Base-by-base conservation (phyloP, 1,284 basidiomycete species). In the Ustilago tritici region DNA sequence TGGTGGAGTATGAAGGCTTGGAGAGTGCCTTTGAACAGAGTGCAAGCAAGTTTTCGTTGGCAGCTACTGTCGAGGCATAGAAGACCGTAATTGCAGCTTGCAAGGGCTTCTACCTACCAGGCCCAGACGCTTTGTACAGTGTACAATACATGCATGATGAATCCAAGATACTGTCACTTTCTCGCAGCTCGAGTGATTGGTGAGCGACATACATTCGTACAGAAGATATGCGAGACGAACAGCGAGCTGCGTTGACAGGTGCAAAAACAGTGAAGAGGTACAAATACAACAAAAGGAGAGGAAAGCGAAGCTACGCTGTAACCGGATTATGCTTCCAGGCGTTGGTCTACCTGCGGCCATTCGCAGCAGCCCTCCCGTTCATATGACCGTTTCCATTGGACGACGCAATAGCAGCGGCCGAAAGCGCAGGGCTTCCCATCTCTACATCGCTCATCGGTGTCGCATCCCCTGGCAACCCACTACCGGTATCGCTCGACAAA, bases 381-480 rank as follows among this genome's bases (percentile, higher is more conserved):
- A 50, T 50, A 17, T 50, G 49, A 3, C 61, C 53, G 31, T 56
- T 59, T 0, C 60, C 70, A 15, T 72, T 66, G 10, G 62, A 52
- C 32, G 60, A 62, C 7, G 47, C 46, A 4, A 62, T 36, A 6
- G 60, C 52, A 14, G 60, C 59, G 19, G 62, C 54, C 11, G 67
- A 75, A 9, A 69, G 60, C 19, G 67, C 63, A 10, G 74, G 74
- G 12, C 69, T 68, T 31, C 56, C 76, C 66, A 77, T 77, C 32
- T 77, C 75, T 12, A 72, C 56, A 38, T 77, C 75, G 49, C 62
- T 64, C 55, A 71, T n/a, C 3, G 75, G 66, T 9, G 70, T 77
- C 15, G 70, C 63, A 36, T 77, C 70, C 7, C 69, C 67, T 11
- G 73, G 52, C 56, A 65, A 19, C 5, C 55, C 55, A 4, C 28